phyloP scores from a whole-genome alignment of 2,329 filamentous ascomycete species.

The Diaporthe vexans region DNA sequence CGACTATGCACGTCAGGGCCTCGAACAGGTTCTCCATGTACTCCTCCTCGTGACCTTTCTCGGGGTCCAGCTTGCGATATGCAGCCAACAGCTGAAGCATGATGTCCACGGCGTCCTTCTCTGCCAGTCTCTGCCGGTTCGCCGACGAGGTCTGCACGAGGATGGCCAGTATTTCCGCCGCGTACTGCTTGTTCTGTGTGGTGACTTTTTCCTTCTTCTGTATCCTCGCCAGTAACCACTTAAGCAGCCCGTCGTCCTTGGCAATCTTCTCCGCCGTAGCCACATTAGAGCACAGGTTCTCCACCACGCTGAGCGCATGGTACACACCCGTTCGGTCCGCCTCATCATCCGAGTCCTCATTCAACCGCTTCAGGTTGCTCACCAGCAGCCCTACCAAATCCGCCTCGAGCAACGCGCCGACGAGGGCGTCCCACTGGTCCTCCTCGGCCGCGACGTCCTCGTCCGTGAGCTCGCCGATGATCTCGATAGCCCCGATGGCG shows the following conservation, averaged over 20 bases:
- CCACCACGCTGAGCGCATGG: conserved; percentile 84
- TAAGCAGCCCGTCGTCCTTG: conserved; percentile 74
- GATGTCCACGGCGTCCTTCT: conserved; percentile 80
- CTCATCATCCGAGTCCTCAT: conserved; percentile 75
- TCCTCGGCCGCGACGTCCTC: conserved; percentile 89
- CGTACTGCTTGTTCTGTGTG: conserved; percentile 94
- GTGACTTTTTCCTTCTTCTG: conserved; percentile 74
- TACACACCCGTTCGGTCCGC: conserved; percentile 89
- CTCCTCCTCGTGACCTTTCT: conserved; percentile 92
- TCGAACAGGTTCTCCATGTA: conserved; percentile 96
- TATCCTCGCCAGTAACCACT: conserved; percentile 84
- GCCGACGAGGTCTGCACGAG: conserved; percentile 80
- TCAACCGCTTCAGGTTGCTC: conserved; percentile 83
- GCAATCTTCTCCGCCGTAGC: conserved; percentile 80
- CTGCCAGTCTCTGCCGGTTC: conserved; percentile 74
- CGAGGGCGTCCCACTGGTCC: conserved; percentile 84
- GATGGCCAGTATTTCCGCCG: conserved; percentile 92
- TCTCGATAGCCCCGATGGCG: conserved; percentile 90
- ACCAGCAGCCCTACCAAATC: conserved; percentile 82
- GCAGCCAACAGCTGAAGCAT: conserved; percentile 86
- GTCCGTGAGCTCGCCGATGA: conserved; percentile 91
- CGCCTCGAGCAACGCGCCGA: conserved; percentile 75
- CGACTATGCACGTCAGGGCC: conserved; percentile 82
- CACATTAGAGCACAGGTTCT: conserved; percentile 84
- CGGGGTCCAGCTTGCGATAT: conserved; percentile 89